These are phyloP conservation scores for Colletotrichum lindemuthianum DNA, from an alignment of 2,329 filamentous ascomycete species.

Conservation along the genomic window DNA sequence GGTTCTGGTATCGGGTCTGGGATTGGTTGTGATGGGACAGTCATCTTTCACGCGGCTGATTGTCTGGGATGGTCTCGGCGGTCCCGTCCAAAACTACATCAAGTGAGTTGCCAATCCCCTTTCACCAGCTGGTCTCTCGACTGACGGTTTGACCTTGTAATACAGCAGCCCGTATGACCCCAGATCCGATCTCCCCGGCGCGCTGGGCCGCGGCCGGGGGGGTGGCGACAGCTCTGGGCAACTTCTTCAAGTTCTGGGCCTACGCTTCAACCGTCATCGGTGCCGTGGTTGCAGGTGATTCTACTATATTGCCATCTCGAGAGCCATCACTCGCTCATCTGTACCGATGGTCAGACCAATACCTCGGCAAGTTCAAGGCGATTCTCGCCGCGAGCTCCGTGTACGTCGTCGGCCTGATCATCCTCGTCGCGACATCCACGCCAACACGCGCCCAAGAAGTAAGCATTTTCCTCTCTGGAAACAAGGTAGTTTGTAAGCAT, in stretches of 20 bases:
- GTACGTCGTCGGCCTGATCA: constrained; percentile 37
- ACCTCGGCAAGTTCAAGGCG: constrained; percentile 69
- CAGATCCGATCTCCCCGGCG: constrained; percentile 33
- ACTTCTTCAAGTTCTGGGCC: constrained; percentile 43
- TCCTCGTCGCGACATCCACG: constrained; percentile 60
- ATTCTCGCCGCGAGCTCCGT: constrained; percentile 58
- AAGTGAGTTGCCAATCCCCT: constrained; percentile 33
- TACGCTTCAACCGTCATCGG: constrained; percentile 33
- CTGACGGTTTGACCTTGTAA: not conserved
- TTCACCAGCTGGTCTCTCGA: not conserved
- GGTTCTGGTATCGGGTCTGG: not conserved
- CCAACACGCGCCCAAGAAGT: constrained; percentile 65
- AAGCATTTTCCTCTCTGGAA: not conserved
- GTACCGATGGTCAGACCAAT: constrained; percentile 57
- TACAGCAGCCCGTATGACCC: constrained; percentile 39
- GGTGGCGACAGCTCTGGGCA: constrained; percentile 37
- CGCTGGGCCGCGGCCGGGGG: constrained; percentile 39
- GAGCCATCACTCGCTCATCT: no score
- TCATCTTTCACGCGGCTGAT: not conserved
- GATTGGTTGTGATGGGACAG: not conserved
- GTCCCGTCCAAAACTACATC: constrained; percentile 46
- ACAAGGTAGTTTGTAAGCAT: not conserved
- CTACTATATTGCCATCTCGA: not conserved
- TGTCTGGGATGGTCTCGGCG: constrained; percentile 39
- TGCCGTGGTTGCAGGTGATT: constrained; percentile 15